Evolutionary conservation across 257 asterid genomes (phyloP).

Genomic region (Mitragyna speciosa): DNA sequence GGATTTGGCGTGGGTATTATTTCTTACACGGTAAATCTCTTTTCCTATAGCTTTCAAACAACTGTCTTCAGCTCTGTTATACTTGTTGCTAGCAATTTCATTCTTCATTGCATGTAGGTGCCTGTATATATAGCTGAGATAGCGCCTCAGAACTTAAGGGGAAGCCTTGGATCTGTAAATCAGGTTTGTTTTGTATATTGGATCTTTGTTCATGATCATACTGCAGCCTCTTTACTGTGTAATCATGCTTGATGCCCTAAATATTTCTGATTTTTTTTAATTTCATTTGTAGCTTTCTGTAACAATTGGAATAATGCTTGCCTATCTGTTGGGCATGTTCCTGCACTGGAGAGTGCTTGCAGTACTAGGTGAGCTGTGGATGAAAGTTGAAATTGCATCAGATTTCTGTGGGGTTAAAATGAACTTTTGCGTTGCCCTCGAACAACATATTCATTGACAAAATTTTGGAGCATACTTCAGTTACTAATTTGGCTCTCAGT

Average conservation of each 20-base stretch:
- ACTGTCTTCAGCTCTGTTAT: too few relatives aligned
- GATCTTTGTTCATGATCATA: neutral
- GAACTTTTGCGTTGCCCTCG: neutral
- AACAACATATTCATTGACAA: neutral
- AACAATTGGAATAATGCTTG: constrained; percentile 84
- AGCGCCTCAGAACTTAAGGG: constrained; percentile 86
- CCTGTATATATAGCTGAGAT: constrained; percentile 95
- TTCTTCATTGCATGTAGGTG: constrained; percentile 44
- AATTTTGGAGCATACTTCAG: neutral
- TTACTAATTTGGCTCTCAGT: neutral
- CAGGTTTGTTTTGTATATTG: constrained; percentile 51
- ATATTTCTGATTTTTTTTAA: neutral
- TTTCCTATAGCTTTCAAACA: neutral
- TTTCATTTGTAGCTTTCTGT: constrained; percentile 58
- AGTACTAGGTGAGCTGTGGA: constrained; percentile 56
- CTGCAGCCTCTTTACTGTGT: neutral
- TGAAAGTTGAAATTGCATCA: neutral
- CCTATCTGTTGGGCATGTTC: constrained; percentile 72
- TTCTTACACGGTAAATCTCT: constrained; percentile 63
- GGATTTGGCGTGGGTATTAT: constrained; percentile 94
- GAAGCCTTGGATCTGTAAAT: constrained; percentile 80
- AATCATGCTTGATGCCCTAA: neutral
- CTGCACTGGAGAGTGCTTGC: constrained; percentile 85
- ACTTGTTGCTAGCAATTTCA: constrained; percentile 7
- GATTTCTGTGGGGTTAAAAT: neutral